Evolutionary conservation across 495 filamentous ascomycete genomes (phyloP), one percentile per base, ranked within the genome.

Genomic region (Penicillium subrubescens): DNA sequence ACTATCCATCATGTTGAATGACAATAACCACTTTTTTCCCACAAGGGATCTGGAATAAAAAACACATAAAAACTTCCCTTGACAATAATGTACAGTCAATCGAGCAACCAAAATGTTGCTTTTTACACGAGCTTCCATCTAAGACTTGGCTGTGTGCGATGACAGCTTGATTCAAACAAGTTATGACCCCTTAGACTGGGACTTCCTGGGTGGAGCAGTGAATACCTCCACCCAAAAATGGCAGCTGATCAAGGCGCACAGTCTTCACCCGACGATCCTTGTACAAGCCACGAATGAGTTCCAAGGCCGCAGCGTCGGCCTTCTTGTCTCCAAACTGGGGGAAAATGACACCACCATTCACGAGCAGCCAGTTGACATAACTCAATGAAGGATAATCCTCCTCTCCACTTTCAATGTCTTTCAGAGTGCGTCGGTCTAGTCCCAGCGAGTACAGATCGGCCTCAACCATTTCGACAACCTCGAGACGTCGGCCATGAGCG

Each of bases 291-390:
- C 35, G 12, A 15, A 39, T 39, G 11, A 15, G 11, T 1, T 15
- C 12, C 10, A 39, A 15, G 11, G 35, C 35, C 12, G 35, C 35
- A 15, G 35, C 35, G 35, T 39, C 35, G 35, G 35, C 35, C 12
- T 39, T 39, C 35, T 39, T 39, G 35, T 39, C 35, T 39, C 52
- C 52, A 55, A 55, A 59, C 8, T 15, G 56, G 25, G 39, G 39
- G 44, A 29, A 59, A 37, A 46, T 55, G 19, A 55, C 27, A 3
- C 52, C 52, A 17, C 33, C 25, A 33, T 55, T 55, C 52, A 55
- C 52, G n/a, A 55, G 52, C n/a, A 55, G 14, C 52, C 52, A 55
- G 52, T 55, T 55, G 52, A 55, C 52, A 33, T 55, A 55, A 33
- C 27, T 55, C 52, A 55, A 55, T 27, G 52, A 27, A 55, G 52